Evolutionary conservation across 208 protist species (phyloP).

Genomic region (Acanthamoeba quina): DNA sequence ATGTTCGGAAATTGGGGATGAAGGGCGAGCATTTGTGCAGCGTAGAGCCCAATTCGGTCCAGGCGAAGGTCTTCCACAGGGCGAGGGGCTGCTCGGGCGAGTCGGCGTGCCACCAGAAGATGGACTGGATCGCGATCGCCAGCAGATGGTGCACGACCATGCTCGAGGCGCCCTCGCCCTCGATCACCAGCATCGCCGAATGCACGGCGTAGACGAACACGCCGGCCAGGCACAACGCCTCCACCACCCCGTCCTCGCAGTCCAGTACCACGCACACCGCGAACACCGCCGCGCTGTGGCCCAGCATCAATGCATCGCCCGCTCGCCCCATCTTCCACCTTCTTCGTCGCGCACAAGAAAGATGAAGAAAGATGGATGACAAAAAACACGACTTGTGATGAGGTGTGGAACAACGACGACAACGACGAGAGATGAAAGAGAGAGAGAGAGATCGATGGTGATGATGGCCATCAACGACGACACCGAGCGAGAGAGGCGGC

Average conservation of each 20-base stretch:
- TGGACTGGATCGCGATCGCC: constrained; percentile 27
- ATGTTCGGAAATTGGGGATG: not conserved
- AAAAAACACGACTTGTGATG: too few relatives aligned
- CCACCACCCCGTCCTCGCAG: not conserved
- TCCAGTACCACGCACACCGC: constrained; percentile 8
- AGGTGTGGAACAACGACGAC: not conserved
- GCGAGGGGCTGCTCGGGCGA: not conserved
- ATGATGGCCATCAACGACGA: too few relatives aligned
- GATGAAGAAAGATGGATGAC: not conserved
- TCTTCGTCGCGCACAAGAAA: not conserved
- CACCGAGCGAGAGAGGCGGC: not conserved
- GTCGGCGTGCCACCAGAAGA: constrained; percentile 45
- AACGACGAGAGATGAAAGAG: too few relatives aligned
- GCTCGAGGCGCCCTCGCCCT: not conserved
- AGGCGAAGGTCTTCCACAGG: constrained; percentile 30
- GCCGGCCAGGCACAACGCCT: constrained; percentile 19
- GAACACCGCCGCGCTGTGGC: constrained; percentile 9
- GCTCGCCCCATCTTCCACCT: not conserved
- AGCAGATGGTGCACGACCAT: constrained; percentile 42
- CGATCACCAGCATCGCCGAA: not conserved
- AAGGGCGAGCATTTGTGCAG: constrained; percentile 4
- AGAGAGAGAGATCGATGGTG: too few relatives aligned
- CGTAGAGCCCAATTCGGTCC: constrained; percentile 25
- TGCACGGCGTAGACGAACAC: constrained; percentile 37
- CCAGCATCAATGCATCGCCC: constrained; percentile 16